Base-by-base conservation (phyloP, 352 stramenopile species). In the Phytophthora vignae region DNA sequence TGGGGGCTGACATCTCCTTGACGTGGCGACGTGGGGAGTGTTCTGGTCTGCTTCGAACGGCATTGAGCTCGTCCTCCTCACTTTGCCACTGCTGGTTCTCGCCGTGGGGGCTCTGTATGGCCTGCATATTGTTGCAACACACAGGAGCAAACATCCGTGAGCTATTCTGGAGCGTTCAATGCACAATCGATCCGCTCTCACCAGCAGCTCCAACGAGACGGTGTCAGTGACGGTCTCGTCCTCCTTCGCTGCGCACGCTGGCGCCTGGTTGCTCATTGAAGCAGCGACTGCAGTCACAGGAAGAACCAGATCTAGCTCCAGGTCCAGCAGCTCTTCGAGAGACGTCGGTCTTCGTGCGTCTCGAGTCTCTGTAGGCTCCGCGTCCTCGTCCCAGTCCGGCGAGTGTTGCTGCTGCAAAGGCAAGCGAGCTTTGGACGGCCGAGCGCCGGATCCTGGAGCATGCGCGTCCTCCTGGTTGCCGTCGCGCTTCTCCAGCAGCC, bases 21-120 rank as follows among this genome's bases (percentile, higher is more conserved):
- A 40, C 60, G 36, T 29, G 65, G 38, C 17, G 48, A 19, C 27
- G 62, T 9, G 65, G 70, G n/a, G 73, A 81, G 22, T 74, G 56
- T 57, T 78, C 63, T n/a, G 76, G 72, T 27, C 56, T 7, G 19
- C 17, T 60, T 25, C 40, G 52, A n/a, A 40, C 40, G n/a, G 17
- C 15, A 22, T 40, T 25, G 38, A 53, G 27, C 21, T 63, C 57
- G 10, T 81, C 62, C 19, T 69, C 68, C 4, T 81, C 71, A 17
- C 53, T 60, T 67, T 75, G 69, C 83, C 85, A 90, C 40, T 88
- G 79, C 52, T 87, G 79, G 17, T 73, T 80, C 46, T 75, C 79
- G 0, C 84, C 87, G 25, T 93, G 87, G 4, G 87, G 87, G 57
- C 87, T 95, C 61, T 93, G 85, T 19, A 94, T 57, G 7, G 87